Conservation (phyloP, 2,329 filamentous ascomycete species). For the Venturia aucupariae region DNA sequence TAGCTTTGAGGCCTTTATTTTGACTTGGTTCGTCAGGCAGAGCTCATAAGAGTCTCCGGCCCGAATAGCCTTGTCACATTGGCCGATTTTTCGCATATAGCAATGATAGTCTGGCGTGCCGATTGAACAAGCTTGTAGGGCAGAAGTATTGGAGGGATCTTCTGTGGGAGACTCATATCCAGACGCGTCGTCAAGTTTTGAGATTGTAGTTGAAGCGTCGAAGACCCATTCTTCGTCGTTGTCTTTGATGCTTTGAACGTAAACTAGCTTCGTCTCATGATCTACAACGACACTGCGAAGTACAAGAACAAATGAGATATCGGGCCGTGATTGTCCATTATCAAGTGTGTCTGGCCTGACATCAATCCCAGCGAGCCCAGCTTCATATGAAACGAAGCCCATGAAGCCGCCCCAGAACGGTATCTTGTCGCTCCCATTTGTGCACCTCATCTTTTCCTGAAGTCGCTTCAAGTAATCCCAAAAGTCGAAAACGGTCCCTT, state of each 20-base stretch:
- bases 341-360: conserved; percentile 31
- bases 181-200: neutral
- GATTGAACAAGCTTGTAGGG: neutral
- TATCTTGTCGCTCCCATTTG: conserved; percentile 30
- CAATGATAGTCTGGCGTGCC: neutral
- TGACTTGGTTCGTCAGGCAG: conserved; percentile 65
- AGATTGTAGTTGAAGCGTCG: neutral
- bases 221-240: conserved; percentile 39
- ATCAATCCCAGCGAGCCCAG: conserved; percentile 56
- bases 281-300: conserved; percentile 71
- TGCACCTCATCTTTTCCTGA: conserved; percentile 32
- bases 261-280: conserved; percentile 51
- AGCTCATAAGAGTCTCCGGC: conserved; percentile 80
- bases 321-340: conserved; percentile 43
- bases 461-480: conserved; percentile 21
- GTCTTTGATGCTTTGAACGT: conserved; percentile 58
- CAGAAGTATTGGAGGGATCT: neutral
- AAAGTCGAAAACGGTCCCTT: neutral
- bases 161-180: neutral
- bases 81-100: neutral
- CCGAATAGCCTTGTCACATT: conserved; percentile 44
- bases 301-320: conserved; percentile 68
- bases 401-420: conserved; percentile 78
- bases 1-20: conserved; percentile 15
- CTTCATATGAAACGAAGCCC: conserved; percentile 78